Conservation (phyloP, 2,329 filamentous ascomycete species). For the Mollisia scopiformis region DNA sequence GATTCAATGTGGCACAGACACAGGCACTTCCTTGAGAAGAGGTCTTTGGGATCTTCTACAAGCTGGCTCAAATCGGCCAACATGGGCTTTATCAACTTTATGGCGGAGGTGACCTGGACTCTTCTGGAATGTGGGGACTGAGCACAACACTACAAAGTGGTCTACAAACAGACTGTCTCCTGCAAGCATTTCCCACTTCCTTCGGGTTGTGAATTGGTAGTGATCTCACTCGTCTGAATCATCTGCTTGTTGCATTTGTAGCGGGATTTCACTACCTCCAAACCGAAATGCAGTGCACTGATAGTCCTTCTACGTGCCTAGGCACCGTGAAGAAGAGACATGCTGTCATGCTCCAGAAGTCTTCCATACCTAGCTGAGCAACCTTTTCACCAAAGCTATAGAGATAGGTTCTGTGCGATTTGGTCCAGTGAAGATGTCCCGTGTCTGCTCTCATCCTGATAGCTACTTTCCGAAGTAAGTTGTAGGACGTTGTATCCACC, state of each 20-base stretch:
- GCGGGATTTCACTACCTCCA: constrained; percentile 55
- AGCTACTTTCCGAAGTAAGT: constrained; percentile 21
- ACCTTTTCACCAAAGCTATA: constrained; percentile 17
- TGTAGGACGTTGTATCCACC: constrained; percentile 48
- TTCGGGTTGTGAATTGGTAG: constrained; percentile 26
- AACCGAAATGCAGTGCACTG: constrained; percentile 39
- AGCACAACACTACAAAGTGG: constrained; percentile 34
- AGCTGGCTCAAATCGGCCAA: constrained; percentile 29
- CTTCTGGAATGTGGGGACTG: constrained; percentile 26
- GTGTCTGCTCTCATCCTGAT: constrained; percentile 46
- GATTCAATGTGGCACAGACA: constrained; percentile 45
- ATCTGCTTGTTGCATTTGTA: constrained; percentile 44
- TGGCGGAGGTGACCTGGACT: constrained; percentile 22
- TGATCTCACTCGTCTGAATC: constrained; percentile 61
- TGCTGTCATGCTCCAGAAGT: constrained; percentile 36
- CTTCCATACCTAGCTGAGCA: constrained; percentile 15
- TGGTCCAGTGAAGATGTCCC: constrained; percentile 45
- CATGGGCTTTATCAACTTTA: constrained; percentile 32
- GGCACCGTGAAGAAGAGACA: constrained; percentile 28
- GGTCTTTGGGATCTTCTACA: constrained; percentile 53
- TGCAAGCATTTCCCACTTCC: constrained; percentile 31
- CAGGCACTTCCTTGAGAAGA: constrained; percentile 46
- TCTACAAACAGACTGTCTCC: constrained; percentile 38
- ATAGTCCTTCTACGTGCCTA: constrained; percentile 27
- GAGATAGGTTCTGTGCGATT: constrained; percentile 35